Base-by-base conservation (phyloP, 2,329 filamentous ascomycete genomes). In the Graphium sp. region DNA sequence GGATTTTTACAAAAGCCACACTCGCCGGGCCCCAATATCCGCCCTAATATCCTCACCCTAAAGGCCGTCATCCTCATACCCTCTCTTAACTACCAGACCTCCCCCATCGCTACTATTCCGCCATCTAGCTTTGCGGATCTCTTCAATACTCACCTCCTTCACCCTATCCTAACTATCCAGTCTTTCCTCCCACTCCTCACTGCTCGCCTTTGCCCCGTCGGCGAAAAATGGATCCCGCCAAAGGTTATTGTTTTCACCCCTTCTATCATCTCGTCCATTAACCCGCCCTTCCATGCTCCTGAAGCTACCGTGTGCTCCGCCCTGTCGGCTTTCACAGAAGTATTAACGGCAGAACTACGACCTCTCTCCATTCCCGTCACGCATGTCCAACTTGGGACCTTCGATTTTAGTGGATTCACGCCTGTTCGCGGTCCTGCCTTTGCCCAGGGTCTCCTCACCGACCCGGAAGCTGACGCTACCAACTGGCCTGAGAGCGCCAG, bases 121-220 rank as follows among this genome's bases (percentile, higher is more conserved):
- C 74, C 82, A 1, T 80, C 81, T 18, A 75, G 71, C 41, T 89
- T 92, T 58, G 81, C 82, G 37, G 83, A 94, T 45, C 76, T 84
- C 19, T 73, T 95, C 49, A 93, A 94, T 50, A 87, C 83, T 11
- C 85, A 92, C 44, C 67, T 98, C 9, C 66, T 95, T 31, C 79
- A 84, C 32, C 87, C 87, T 2, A 83, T 95, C 39, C 67, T 92
- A 29, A 84, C 80, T 5, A 75, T 85, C 22, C 85, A 94, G 53
- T 69, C 81, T 30, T 89, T 95, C 55, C 62, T 95, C n/a, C 79
- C 79, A 0, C 69, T 85, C 18, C 62, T 85, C 29, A 78, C 69
- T 4, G 60, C 62, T 8, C 62, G 71, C 30, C 63, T 76, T 30
- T 60, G 54, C 45, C 63, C 56, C 28, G 60, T 56, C 29, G 52